Conservation (phyloP, 1,139 yeast species). For the Blastobotrys petasosporus region DNA sequence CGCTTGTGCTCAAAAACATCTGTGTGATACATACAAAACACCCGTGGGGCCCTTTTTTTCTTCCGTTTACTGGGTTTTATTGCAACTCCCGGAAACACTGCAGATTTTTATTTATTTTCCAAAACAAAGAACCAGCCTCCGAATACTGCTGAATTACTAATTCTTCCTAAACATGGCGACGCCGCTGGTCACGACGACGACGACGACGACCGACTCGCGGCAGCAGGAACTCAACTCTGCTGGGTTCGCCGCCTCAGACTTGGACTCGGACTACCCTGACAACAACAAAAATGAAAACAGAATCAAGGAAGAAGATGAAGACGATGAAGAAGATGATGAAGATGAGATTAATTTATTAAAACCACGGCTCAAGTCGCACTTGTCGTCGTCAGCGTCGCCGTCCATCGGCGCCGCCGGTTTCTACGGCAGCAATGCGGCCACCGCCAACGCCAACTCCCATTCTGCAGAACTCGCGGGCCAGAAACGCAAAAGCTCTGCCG, state of each 20-base stretch:
- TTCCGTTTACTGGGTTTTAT: too few relatives aligned
- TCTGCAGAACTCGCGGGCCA: slow-evolving; percentile 1
- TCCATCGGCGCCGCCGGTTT: slow-evolving; percentile 1
- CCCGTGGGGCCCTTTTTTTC: too few relatives aligned
- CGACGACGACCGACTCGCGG: not conserved
- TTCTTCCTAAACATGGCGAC: too few relatives aligned
- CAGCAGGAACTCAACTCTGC: not conserved
- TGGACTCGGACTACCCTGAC: too few relatives aligned
- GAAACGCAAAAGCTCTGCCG: not conserved
- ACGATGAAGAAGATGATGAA: slow-evolving; percentile 3
- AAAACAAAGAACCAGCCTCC: not conserved
- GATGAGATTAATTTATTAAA: not conserved
- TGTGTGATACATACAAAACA: too few relatives aligned
- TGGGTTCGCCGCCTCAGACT: too few relatives aligned
- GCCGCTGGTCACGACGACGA: not conserved
- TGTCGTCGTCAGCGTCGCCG: not conserved
- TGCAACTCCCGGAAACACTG: too few relatives aligned
- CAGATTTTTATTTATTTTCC: not conserved
- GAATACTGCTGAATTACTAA: too few relatives aligned
- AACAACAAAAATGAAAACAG: too few relatives aligned
- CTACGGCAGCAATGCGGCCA: not conserved
- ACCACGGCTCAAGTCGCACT: not conserved
- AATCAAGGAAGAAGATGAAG: too few relatives aligned
- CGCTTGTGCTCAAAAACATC: too few relatives aligned
- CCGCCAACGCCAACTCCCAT: not conserved